A percentile compares a stretch with the other conserved stretches of the same genome.
Conservation (phyloP, 169 alveolate species). For the Neospora caninum region DNA sequence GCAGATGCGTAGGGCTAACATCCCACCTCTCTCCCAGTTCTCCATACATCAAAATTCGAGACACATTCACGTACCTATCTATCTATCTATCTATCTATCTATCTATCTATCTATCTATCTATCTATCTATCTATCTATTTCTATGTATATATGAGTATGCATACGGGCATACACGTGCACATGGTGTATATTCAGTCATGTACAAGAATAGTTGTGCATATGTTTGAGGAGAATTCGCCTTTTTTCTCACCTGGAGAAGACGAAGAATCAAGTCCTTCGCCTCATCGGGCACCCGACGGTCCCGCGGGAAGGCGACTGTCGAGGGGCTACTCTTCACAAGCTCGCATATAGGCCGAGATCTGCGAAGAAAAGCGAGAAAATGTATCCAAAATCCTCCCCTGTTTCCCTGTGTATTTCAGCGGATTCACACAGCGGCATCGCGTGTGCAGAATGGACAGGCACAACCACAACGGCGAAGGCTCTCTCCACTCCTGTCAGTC, state of each 20-base stretch:
- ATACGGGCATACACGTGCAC: not conserved
- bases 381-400: not conserved
- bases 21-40: no score
- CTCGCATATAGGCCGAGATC: not conserved
- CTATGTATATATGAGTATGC: not conserved
- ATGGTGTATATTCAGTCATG: not conserved
- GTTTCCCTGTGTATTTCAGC: no score
- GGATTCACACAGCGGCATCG: no score
- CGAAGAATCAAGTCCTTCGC: slow-evolving; percentile 40
- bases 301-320: slow-evolving; percentile 2
- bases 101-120: not conserved
- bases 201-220: no score
- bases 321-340: slow-evolving; percentile 21
- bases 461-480: no score
- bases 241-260: slow-evolving; percentile 37
- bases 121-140: not conserved
- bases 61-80: not conserved
- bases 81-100: not conserved
- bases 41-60: not conserved
- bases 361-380: not conserved
- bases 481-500: no score
- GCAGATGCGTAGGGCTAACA: no score
- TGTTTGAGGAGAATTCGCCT: not conserved
- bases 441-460: no score
- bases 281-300: slow-evolving; percentile 31